Evolutionary conservation across 2,329 filamentous ascomycete species (phyloP).

Genomic region (Fusarium sacchari): DNA sequence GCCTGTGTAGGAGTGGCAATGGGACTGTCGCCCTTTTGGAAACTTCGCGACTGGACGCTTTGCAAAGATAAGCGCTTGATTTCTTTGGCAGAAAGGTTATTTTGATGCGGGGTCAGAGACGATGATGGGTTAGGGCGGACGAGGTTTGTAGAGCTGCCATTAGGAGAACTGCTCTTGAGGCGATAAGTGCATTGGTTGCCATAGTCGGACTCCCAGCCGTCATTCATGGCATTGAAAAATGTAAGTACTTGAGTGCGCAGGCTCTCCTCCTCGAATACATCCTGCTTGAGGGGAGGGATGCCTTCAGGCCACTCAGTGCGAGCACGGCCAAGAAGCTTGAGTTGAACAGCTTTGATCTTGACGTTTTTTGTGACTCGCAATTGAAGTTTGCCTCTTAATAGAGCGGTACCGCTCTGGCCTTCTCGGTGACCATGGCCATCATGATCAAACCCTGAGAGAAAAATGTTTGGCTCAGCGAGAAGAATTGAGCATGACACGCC

Average conservation of each 20-base stretch:
- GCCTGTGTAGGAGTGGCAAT: conserved; percentile 67
- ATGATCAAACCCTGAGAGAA: conserved; percentile 81
- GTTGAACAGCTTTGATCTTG: conserved; percentile 90
- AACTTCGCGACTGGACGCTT: conserved; percentile 84
- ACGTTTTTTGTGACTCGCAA: conserved; percentile 86
- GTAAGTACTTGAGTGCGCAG: conserved; percentile 89
- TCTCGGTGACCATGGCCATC: conserved; percentile 64
- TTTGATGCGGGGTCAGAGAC: conserved; percentile 39
- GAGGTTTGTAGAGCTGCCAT: conserved; percentile 49
- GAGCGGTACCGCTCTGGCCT: conserved; percentile 76
- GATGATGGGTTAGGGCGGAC: conserved; percentile 31
- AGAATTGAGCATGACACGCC: conserved; percentile 79
- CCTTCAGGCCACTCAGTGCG: conserved; percentile 97
- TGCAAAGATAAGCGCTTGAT: conserved; percentile 79
- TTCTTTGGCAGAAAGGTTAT: conserved; percentile 56
- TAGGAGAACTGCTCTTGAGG: conserved; percentile 54
- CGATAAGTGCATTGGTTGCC: conserved; percentile 71
- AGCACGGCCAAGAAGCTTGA: conserved; percentile 86
- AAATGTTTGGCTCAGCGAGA: conserved; percentile 82
- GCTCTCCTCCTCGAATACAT: conserved; percentile 84
- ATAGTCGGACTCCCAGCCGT: conserved; percentile 68
- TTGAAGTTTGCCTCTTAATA: conserved; percentile 85
- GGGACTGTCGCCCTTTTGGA: conserved; percentile 79
- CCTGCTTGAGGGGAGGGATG: conserved; percentile 86
- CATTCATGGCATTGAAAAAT: conserved; percentile 85